Evolutionary conservation across 345 rosid species (phyloP).

Genomic region (Gynandropsis gynandra): DNA sequence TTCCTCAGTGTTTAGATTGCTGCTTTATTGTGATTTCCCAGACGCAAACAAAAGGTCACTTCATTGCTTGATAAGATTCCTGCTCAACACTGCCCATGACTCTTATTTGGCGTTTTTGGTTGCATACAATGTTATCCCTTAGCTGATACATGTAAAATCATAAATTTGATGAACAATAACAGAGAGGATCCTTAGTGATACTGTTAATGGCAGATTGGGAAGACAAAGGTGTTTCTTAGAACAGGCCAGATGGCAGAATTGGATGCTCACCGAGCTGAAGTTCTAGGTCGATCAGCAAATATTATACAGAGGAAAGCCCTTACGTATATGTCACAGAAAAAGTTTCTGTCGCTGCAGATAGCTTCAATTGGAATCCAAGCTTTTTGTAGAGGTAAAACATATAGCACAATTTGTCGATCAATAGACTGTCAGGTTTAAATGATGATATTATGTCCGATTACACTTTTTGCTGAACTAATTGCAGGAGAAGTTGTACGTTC

Average conservation of each 20-base stretch:
- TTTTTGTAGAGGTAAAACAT: slow-evolving; percentile 64
- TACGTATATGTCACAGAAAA: slow-evolving; percentile 46
- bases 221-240: slow-evolving; percentile 87
- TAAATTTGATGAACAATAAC: neutral
- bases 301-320: slow-evolving; percentile 72
- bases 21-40: slow-evolving; percentile 6
- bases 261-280: slow-evolving; percentile 68
- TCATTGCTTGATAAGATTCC: slow-evolving; percentile 4
- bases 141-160: slow-evolving; percentile 14
- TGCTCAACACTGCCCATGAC: slow-evolving; percentile 15
- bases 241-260: slow-evolving; percentile 99
- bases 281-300: slow-evolving; percentile 71
- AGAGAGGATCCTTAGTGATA: too few relatives aligned
- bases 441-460: slow-evolving; percentile 5
- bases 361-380: slow-evolving; percentile 66
- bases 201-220: slow-evolving; percentile 92
- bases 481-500: slow-evolving; percentile 59
- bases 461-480: slow-evolving; percentile 20
- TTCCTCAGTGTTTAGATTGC: slow-evolving; percentile 2
- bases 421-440: slow-evolving; percentile 11
- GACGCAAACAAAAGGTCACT: slow-evolving; percentile 1
- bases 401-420: neutral
- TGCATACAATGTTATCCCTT: too few relatives aligned
- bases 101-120: slow-evolving; percentile 15
- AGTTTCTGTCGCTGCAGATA: slow-evolving; percentile 40